These are phyloP conservation scores for Leccinum insolens DNA, from an alignment of 1,284 basidiomycete genomes.

Conservation along the genomic window DNA sequence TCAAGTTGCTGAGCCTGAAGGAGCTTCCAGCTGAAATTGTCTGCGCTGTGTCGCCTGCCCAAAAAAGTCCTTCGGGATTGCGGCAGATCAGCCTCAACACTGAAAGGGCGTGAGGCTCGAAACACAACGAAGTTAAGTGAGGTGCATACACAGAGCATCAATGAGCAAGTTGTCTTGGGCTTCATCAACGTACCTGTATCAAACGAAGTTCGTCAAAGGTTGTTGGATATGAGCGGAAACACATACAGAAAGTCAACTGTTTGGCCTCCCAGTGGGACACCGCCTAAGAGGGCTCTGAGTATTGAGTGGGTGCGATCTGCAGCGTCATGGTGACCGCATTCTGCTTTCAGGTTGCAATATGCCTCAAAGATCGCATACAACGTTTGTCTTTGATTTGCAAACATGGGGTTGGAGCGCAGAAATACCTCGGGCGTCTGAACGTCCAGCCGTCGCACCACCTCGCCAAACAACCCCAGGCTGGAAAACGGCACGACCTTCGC, in stretches of 20 bases:
- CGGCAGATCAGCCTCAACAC: conserved; percentile 62
- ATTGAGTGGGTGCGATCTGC: conserved; percentile 69
- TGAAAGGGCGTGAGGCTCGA: conserved; percentile 29
- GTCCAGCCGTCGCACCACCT: too few species aligned
- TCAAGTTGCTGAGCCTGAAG: conserved; percentile 73
- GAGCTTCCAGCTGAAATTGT: conserved; percentile 76
- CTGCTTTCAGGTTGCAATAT: conserved; percentile 53
- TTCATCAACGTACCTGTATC: conserved; percentile 70
- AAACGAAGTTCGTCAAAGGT: background rate
- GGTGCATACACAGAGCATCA: conserved; percentile 57
- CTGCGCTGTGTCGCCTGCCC: conserved; percentile 81
- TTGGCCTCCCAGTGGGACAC: conserved; percentile 38
- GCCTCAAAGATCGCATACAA: conserved; percentile 60
- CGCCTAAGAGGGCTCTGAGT: conserved; percentile 40
- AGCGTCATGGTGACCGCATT: conserved; percentile 52
- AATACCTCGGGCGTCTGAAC: too few species aligned
- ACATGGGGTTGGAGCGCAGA: conserved; percentile 36
- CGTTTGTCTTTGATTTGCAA: conserved; percentile 48
- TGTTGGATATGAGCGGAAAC: background rate
- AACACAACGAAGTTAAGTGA: background rate
- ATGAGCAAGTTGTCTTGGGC: conserved; percentile 73
- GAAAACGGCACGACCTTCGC: too few species aligned
- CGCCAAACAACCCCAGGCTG: too few species aligned
- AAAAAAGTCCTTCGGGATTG: conserved; percentile 71
- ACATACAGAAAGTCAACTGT: conserved; percentile 62